Evolutionary conservation across 768 basidiomycete species (phyloP).

Genomic region (Macrolepiota dolichaula): DNA sequence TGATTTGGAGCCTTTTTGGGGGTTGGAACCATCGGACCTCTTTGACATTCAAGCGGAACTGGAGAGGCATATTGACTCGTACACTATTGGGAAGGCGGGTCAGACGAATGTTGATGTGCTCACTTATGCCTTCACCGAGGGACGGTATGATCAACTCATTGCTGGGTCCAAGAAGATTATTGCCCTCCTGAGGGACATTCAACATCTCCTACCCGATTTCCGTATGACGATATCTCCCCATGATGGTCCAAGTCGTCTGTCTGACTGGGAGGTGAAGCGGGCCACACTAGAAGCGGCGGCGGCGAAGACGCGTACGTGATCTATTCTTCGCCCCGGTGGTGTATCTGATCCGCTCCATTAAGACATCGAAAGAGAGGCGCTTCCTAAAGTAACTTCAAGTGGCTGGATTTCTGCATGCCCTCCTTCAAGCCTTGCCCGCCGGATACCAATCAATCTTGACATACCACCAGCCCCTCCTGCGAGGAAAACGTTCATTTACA

Average conservation of each 20-base stretch:
- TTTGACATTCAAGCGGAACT: slow-evolving; percentile 31
- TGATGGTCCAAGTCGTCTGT: slow-evolving; percentile 37
- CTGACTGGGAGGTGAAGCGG: slow-evolving; percentile 29
- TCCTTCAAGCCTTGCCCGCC: slow-evolving; percentile 34
- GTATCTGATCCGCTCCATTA: background rate
- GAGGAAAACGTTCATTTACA: slow-evolving; percentile 46
- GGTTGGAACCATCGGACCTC: slow-evolving; percentile 45
- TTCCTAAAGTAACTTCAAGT: slow-evolving; percentile 28
- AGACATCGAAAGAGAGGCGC: slow-evolving; percentile 24
- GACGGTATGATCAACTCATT: slow-evolving; percentile 33
- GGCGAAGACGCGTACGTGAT: slow-evolving; percentile 22
- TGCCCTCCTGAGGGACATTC: slow-evolving; percentile 33
- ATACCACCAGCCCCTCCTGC: slow-evolving; percentile 26
- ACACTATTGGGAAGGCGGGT: slow-evolving; percentile 37
- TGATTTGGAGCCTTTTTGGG: slow-evolving; percentile 86
- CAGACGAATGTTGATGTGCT: slow-evolving; percentile 24
- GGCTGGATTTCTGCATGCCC: slow-evolving; percentile 41
- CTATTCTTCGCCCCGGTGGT: background rate
- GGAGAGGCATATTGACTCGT: slow-evolving; percentile 36
- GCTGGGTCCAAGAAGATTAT: slow-evolving; percentile 26
- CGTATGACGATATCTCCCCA: slow-evolving; percentile 43
- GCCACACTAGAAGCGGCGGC: slow-evolving; percentile 26
- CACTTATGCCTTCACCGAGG: slow-evolving; percentile 32
- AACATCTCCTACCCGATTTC: slow-evolving; percentile 41
- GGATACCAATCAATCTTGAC: slow-evolving; percentile 29